Base-by-base conservation (phyloP, 2,329 filamentous ascomycete genomes). In the Chaetomiaceae sp. region DNA sequence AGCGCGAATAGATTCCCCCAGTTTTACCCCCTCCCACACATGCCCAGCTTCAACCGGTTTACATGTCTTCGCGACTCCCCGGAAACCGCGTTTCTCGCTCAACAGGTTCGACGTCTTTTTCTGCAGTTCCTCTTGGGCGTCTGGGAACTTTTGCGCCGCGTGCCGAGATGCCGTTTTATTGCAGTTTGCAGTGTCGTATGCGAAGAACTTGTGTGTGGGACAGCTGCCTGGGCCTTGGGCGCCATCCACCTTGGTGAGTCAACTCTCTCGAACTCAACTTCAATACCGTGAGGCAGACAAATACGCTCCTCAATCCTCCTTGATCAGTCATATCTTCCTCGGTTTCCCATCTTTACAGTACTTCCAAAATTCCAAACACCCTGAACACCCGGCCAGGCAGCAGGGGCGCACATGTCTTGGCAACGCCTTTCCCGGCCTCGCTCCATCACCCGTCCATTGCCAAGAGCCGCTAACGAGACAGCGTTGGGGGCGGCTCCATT, bases 1-100 rank as follows among this genome's bases (percentile, higher is more conserved):
- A 99, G 70, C 77, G 91, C 66, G 94, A 99, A 75, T 96, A 62
- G 49, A 7, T 11, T 31, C 14, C 11, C 25, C 15, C 8, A 23
- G 25, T 19, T 20, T 7, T 34, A 5, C n/a, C 37, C 33, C 17
- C 25, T 27, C 6, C 47, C 17, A 40, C 36, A n/a, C 19, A 3
- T 49, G 37, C 3, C 27, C 37, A 19, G 38, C 37, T 7, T 20
- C 19, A 19, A 23, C n/a, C 25, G n/a, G n/a, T n/a, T n/a, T n/a
- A n/a, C n/a, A n/a, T n/a, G n/a, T n/a, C n/a, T n/a, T n/a, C n/a
- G n/a, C n/a, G n/a, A n/a, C n/a, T n/a, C n/a, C n/a, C n/a, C n/a
- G n/a, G n/a, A n/a, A n/a, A n/a, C 27, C 27, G 27, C 9, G 27
- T 6, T 31, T 31, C 27, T 31, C 27, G n/a, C n/a, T n/a, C n/a